Base-by-base conservation (phyloP, 768 basidiomycete genomes). In the Pleurotus tuber-regium region DNA sequence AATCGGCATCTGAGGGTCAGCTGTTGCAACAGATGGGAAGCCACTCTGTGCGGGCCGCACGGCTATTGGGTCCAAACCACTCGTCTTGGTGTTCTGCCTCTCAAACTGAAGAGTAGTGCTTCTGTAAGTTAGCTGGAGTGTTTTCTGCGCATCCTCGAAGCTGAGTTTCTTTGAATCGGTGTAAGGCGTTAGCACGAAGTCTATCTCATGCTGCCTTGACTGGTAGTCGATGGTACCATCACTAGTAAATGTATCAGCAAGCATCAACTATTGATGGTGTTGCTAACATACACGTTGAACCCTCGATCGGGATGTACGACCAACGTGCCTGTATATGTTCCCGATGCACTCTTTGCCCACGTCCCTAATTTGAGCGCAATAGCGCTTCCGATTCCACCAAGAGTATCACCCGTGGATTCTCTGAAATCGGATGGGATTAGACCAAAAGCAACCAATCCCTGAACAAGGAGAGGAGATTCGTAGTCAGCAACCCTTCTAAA, bases 361-460 rank as follows among this genome's bases (percentile, higher is more conserved):
- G 79, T 72, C 3, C 75, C 75, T 4, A 54, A 67, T 63, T 84
- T 77, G 51, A 86, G 55, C 1, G 81, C 74, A 18, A 85, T 82
- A 1, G 80, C 82, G 48, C 82, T 82, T 14, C 84, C 84, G 16
- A 84, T 73, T 8, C 82, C 83, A 18, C 85, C 84, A 4, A 84
- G 55, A 0, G 82, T 84, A 54, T 84, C 79, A 0, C 78, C 78
- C 0, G 77, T 81, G 0, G 79, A 80, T 28, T 84, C 83, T 4
- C 54, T 69, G 55, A 78, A 76, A 57, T 82, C 70, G 2, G 80
- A 76, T 1, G 80, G 79, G 48, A 86, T 83, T n/a, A 77, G 65
- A 4, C 83, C 83, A 59, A 84, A 84, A 1, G 69, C 83, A 12
- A 83, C 81, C 0, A 83, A 59, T 16, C 81, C 82, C 77, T 83